Base-by-base conservation (phyloP, 352 stramenopile species). In the Globisporangium yorkense region DNA sequence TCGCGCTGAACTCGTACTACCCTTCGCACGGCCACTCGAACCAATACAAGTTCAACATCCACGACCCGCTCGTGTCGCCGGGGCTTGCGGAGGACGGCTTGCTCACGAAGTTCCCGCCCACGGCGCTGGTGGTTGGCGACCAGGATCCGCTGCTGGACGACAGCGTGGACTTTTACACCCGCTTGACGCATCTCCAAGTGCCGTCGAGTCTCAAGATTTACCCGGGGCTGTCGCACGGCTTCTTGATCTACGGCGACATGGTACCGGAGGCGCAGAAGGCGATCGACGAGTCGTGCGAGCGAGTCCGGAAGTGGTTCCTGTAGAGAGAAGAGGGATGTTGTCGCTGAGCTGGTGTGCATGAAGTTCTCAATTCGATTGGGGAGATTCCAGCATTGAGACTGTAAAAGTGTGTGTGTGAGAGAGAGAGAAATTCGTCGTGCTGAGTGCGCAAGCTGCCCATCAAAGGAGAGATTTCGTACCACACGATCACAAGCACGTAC, bases 101-200 rank as follows among this genome's bases (percentile, higher is more conserved):
- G 29, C 68, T 96, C 12, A 61, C 73, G 31, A 78, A 85, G 46
- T 94, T 96, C 35, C 88, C 88, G 37, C 80, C 82, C 1, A 96
- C 88, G 1, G 74, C 78, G 40, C 73, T 96, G 16, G 71, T 91
- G n/a, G 84, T 95, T 3, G 88, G 88, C 21, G 88, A 93, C 54
- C 56, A 94, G 45, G 88, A 96, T 49, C 88, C 86, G 35, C 59
- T 96, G 40, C 65, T 96, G 51, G 88, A 96, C 55, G 88, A 96
- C 61, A 92, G 77, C 27, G 83, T 96, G n/a, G 88, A 96, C 62
- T 96, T 96, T 62, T 88, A 94, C 63, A 95, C 84, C 31, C 80
- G 88, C 1, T 67, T 96, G 8, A 83, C 80, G 40, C 83, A 88
- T 54, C 57, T 96, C 7, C 75, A 89, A 16, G 86, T 96, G 21